Evolutionary conservation across 2,329 filamentous ascomycete genomes (phyloP), one percentile per base, ranked within the genome.

Genomic region (Trematosphaeria pertusa): DNA sequence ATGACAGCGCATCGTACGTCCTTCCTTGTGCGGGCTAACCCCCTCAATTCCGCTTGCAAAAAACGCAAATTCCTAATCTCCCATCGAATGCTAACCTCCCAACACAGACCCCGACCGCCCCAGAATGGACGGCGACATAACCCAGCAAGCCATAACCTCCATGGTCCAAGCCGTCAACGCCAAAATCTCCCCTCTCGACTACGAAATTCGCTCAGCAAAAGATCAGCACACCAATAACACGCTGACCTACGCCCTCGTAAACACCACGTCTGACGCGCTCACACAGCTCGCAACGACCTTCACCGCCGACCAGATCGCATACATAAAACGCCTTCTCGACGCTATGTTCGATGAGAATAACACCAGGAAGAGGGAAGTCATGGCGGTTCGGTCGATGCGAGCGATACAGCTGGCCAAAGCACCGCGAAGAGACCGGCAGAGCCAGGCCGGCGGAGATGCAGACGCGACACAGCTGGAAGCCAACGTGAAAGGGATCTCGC

Each of bases 321-420:
- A 91, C 68, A 83, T 97, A 43, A 94, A 95, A 73, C 81, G 94
- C 7, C 71, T 97, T 3, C 81, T 99, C 1, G 92, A 97, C 69
- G 85, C 83, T 59, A 96, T 99, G 83, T 99, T 97, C 67, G 90
- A 95, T 54, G 87, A 84, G 15, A 86, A 91, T 75, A 97, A 97
- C 66, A 90, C 86, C 0, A 80, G 78, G 7, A 79, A 84, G n/a
- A 84, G 86, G 62, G 93, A 99, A 72, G 82, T 91, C 19, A 87
- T 97, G 82, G 91, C 89, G 3, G 76, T 97, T 3, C 88, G 85
- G 10, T 81, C 84, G 34, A 90, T 91, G 69, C 86, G 96, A 62
- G 92, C 92, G 3, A 78, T 88, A 42, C 86, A 89, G 58, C 75
- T 95, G 3, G 77, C 78, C 1, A 82, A 80, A 56, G 70, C 68